Percentiles rank a stretch among this genome's conserved stretches.
These are phyloP conservation scores for Thraustochytrium sp. DNA, from an alignment of 352 stramenopile species.

Conservation along the genomic window DNA sequence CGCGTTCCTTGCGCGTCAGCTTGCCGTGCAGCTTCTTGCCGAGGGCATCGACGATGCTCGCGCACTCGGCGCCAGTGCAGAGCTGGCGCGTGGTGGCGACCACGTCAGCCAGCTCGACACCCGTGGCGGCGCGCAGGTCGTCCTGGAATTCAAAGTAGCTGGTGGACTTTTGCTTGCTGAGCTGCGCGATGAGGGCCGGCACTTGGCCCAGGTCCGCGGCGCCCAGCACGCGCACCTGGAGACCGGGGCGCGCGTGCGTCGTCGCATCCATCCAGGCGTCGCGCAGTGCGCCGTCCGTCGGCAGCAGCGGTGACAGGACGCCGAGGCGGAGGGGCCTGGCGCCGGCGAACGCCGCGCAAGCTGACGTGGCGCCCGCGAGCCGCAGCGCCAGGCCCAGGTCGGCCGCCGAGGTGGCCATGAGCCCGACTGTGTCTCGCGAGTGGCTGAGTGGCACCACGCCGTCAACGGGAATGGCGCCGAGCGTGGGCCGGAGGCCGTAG, in stretches of 20 bases:
- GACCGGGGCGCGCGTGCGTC: neutral
- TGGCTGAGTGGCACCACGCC: conserved; percentile 35
- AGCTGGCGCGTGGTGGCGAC: neutral
- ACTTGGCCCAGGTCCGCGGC: neutral
- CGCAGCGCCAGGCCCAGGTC: neutral
- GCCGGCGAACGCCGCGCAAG: neutral
- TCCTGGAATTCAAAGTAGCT: conserved; percentile 37
- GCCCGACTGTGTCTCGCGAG: conserved; percentile 32
- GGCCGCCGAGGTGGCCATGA: neutral
- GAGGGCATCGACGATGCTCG: neutral
- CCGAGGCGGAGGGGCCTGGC: neutral
- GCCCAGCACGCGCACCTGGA: neutral
- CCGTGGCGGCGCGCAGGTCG: conserved; percentile 1
- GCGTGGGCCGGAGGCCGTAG: conserved; percentile 20
- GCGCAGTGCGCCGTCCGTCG: neutral
- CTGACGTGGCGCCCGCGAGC: neutral
- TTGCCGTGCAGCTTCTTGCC: conserved; percentile 18
- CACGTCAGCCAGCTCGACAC: neutral
- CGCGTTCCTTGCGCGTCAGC: neutral
- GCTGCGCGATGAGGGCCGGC: neutral
- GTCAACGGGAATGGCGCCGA: neutral
- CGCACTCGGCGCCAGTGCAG: neutral
- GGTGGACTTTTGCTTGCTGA: conserved; percentile 34
- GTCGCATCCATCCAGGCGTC: neutral
- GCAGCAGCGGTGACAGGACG: neutral